phyloP scores from a whole-genome alignment of 2,329 filamentous ascomycete genomes.

The Aspergillus udagawae region DNA sequence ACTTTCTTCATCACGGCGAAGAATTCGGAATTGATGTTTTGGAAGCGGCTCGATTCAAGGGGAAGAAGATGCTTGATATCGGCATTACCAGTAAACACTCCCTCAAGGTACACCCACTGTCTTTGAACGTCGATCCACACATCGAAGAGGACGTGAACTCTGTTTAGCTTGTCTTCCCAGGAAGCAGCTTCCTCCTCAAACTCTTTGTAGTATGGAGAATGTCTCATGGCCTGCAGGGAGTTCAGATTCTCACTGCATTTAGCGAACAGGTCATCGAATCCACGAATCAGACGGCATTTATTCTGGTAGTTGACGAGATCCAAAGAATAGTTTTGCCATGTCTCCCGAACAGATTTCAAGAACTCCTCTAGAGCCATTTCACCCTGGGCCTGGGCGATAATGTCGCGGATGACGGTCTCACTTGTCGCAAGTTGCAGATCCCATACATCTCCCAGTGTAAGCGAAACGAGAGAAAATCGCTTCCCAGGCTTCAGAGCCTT shows the following conservation, averaged over 20 bases:
- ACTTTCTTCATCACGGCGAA: conserved; percentile 99
- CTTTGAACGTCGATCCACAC: conserved; percentile 99
- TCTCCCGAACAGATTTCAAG: conserved; percentile 90
- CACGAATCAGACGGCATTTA: conserved; percentile 94
- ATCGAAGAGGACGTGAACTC: conserved; percentile 95
- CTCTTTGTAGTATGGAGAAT: conserved; percentile 98
- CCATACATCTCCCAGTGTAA: conserved; percentile 98
- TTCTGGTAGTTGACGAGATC: conserved; percentile 97
- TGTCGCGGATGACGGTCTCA: conserved; percentile 83
- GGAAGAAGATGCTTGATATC: conserved; percentile 98
- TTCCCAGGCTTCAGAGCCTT: conserved; percentile 90
- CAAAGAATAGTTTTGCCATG: conserved; percentile 90
- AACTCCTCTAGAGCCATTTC: conserved; percentile 99
- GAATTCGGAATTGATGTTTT: conserved; percentile 99
- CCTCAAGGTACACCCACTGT: conserved; percentile 99
- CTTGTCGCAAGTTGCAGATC: conserved; percentile 86
- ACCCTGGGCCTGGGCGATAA: conserved; percentile 92
- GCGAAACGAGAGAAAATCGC: conserved; percentile 86
- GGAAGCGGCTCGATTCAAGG: conserved; percentile 92
- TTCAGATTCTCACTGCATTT: conserved; percentile 98
- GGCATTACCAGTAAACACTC: conserved; percentile 96
- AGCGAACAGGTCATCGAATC: conserved; percentile 96
- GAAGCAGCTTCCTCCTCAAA: conserved; percentile 95
- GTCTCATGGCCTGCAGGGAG: conserved; percentile 96
- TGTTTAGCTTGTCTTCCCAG: conserved; percentile 98